A percentile compares a stretch with the other conserved stretches of the same genome.
These are phyloP conservation scores for Boletus sp. DNA, from an alignment of 768 basidiomycete genomes.

Conservation along the genomic window DNA sequence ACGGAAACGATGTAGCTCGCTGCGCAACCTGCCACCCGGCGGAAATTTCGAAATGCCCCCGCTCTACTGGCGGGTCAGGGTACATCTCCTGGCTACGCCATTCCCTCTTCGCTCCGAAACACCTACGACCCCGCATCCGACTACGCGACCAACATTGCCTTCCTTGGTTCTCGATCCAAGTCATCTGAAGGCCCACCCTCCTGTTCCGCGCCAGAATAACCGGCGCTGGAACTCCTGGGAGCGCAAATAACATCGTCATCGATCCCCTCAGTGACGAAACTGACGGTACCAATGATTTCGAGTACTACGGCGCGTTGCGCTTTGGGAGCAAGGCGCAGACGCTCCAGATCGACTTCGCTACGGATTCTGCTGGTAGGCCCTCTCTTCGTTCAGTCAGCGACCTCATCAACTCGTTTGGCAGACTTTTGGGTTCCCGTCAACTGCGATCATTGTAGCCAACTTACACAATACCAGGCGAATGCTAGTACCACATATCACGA, in stretches of 20 bases:
- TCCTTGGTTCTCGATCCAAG: neutral
- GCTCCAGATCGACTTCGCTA: slow-evolving; percentile 61
- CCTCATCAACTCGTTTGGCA: neutral
- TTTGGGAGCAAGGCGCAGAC: slow-evolving; percentile 56
- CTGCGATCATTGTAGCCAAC: slow-evolving; percentile 39
- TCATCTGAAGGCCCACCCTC: neutral
- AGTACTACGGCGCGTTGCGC: slow-evolving; percentile 43
- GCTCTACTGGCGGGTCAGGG: slow-evolving; percentile 10
- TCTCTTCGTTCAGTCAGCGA: neutral
- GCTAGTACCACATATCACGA: slow-evolving; percentile 42
- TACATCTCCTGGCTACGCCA: slow-evolving; percentile 1
- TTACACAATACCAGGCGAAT: slow-evolving; percentile 34
- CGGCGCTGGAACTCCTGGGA: neutral
- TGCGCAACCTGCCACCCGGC: slow-evolving; percentile 7
- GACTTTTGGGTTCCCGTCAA: slow-evolving; percentile 57
- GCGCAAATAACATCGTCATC: neutral
- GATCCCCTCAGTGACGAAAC: slow-evolving; percentile 39
- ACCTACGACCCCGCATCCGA: slow-evolving; percentile 22
- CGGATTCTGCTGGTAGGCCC: slow-evolving; percentile 43
- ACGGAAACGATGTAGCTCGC: slow-evolving; percentile 11
- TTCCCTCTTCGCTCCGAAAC: slow-evolving; percentile 12
- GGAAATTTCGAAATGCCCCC: slow-evolving; percentile 19
- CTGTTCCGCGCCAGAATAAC: neutral
- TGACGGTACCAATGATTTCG: slow-evolving; percentile 37
- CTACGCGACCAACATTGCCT: slow-evolving; percentile 9